Percentiles rank a stretch among this genome's conserved stretches.
Evolutionary conservation across 345 rosid species (phyloP).

Genomic region (Rhodamnia rubescens): DNA sequence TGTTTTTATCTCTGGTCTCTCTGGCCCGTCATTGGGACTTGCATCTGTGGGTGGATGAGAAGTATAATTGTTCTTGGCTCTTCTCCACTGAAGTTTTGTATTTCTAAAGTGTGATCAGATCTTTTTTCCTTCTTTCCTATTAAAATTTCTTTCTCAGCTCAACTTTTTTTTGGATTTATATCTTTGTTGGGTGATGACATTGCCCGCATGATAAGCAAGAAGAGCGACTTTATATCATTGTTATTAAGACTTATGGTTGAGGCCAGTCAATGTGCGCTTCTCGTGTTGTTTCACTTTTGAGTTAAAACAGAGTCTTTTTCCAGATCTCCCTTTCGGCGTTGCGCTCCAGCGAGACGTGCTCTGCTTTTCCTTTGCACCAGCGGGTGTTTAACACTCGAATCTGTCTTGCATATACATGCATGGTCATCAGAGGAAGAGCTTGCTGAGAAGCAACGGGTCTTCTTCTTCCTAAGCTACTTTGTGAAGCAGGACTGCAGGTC

Average conservation of each 20-base stretch:
- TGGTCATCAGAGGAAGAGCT: not conserved
- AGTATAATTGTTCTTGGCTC: not conserved
- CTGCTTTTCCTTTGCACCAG: not conserved
- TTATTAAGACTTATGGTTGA: not conserved
- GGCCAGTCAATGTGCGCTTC: not conserved
- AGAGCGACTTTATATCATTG: not conserved
- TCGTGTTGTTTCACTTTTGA: not conserved
- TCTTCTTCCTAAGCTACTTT: not conserved
- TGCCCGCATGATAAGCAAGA: not conserved
- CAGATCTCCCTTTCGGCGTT: not conserved
- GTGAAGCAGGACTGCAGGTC: not conserved
- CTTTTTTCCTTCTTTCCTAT: not conserved
- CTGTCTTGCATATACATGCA: not conserved
- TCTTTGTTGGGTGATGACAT: not conserved
- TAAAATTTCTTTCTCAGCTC: not conserved
- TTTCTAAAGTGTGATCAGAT: not conserved
- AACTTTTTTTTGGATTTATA: not conserved
- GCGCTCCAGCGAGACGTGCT: not conserved
- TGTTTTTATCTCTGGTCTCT: not conserved
- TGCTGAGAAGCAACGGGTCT: not conserved
- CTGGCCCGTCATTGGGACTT: not conserved
- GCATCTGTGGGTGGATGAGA: constrained; percentile 2
- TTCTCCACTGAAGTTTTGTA: not conserved
- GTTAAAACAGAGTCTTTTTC: not conserved
- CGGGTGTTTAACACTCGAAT: not conserved